Base-by-base conservation (phyloP, 257 asterid species). In the Ophiorrhiza pumila region DNA sequence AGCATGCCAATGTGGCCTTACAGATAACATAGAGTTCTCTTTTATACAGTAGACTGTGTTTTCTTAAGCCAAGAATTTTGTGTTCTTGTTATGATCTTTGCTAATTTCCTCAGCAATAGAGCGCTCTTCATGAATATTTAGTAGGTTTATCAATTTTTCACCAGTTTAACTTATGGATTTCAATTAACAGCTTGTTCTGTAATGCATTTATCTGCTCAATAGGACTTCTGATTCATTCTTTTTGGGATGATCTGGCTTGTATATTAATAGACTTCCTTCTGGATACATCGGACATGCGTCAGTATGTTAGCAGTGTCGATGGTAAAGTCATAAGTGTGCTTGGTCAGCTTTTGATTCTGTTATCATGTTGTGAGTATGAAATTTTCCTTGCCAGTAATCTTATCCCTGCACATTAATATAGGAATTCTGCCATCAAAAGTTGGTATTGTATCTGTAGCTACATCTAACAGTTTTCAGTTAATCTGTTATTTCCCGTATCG, bases 221-320 rank as follows among this genome's bases (percentile, higher is more conserved):
- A 8, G 39, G 4, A 35, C 27, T 35, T 25, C 3, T n/a, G 12
- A n/a, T 27, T 34, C 39, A 31, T 25, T 72, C n/a, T 18, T 71
- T 27, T 1, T 74, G 20, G 73, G 60, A 13, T 66, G 13, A 3
- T 58, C n/a, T 42, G 1, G n/a, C 57, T 22, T 17, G n/a, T 4
- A 25, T 2, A 0, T 53, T 32, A 9, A 49, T 39, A 39, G 23
- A 29, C 56, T 72, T 45, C 17, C 7, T 45, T 50, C 4, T 39
- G 42, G 23, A 41, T 74, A 13, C 46, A 8, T 52, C 46, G 12
- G n/a, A 37, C 65, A 74, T 65, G 4, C 22, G 50, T 73, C 49
- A 49, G 50, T 35, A 42, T 27, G 59, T 47, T 32, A 31, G 9
- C 31, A 12, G 23, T 22, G 15, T 34, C 7, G 45, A 14, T 68